A percentile compares a stretch with the other conserved stretches of the same genome.
Conservation (phyloP, 345 rosid genomes). For the Ceriops zippeliana region DNA sequence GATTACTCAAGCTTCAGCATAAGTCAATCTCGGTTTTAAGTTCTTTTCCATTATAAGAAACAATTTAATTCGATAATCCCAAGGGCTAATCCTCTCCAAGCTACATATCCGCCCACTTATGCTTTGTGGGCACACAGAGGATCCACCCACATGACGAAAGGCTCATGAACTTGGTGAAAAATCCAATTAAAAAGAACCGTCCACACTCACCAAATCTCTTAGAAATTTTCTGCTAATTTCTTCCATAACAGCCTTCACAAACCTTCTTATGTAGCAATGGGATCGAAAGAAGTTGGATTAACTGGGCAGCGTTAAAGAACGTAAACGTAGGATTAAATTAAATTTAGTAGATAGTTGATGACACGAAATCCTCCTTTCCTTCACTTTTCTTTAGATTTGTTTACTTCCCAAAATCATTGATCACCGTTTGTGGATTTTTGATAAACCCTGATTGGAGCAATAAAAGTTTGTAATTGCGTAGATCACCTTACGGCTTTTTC, state of each 20-base stretch:
- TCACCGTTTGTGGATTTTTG: neutral
- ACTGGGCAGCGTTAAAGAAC: neutral
- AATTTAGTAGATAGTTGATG: neutral
- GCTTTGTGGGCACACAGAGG: neutral
- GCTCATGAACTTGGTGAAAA: neutral
- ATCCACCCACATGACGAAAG: neutral
- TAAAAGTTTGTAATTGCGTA: neutral
- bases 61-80: too few species aligned
- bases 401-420: neutral
- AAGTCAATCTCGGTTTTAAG: too few species aligned
- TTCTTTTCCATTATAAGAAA: too few species aligned
- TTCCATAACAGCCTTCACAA: neutral
- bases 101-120: neutral
- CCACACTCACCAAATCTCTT: neutral
- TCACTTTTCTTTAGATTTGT: neutral
- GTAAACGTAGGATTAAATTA: neutral
- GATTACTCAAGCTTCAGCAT: neutral
- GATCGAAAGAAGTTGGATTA: neutral
- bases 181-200: neutral
- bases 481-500: neutral
- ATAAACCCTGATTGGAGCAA: neutral
- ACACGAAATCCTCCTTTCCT: neutral
- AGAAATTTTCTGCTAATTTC: neutral
- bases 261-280: neutral
- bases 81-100: too few species aligned